Conservation (phyloP, 306 rosid species). For the Casuarina glauca region DNA sequence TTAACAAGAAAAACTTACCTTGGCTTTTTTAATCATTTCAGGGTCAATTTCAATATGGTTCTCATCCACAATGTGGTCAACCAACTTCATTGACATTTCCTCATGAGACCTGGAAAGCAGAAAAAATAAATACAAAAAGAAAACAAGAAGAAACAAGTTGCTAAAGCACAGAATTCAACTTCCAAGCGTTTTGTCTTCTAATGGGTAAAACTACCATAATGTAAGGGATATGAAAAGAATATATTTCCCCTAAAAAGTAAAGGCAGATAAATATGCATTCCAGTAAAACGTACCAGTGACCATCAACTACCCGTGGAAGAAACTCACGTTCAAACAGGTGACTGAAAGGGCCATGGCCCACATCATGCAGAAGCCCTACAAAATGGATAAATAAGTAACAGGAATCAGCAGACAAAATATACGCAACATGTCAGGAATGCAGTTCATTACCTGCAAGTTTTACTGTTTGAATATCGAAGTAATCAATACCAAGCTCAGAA, state of each 20-base stretch:
- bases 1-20: conserved; percentile 44
- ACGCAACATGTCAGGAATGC: conserved; percentile 4
- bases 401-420: conserved; percentile 11
- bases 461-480: conserved; percentile 80
- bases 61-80: conserved; percentile 77
- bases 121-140: neutral
- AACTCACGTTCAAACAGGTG: conserved; percentile 90
- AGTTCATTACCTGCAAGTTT: conserved; percentile 78
- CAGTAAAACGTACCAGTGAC: conserved; percentile 52
- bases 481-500: conserved; percentile 74
- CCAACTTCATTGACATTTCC: conserved; percentile 80
- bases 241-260: neutral
- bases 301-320: conserved; percentile 67
- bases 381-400: conserved; percentile 8
- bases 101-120: conserved; percentile 76
- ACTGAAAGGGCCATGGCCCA: conserved; percentile 97
- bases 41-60: conserved; percentile 72
- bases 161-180: neutral
- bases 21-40: conserved; percentile 68
- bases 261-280: neutral
- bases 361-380: conserved; percentile 92
- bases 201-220: neutral
- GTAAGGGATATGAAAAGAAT: neutral
- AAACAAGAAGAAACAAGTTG: conserved; percentile 7
- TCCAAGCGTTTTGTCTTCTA: conserved; percentile 1